Percentiles rank a stretch among this genome's conserved stretches.
Evolutionary conservation across 78 protist genomes (phyloP).

Genomic region (Creolimax fragrantissima): DNA sequence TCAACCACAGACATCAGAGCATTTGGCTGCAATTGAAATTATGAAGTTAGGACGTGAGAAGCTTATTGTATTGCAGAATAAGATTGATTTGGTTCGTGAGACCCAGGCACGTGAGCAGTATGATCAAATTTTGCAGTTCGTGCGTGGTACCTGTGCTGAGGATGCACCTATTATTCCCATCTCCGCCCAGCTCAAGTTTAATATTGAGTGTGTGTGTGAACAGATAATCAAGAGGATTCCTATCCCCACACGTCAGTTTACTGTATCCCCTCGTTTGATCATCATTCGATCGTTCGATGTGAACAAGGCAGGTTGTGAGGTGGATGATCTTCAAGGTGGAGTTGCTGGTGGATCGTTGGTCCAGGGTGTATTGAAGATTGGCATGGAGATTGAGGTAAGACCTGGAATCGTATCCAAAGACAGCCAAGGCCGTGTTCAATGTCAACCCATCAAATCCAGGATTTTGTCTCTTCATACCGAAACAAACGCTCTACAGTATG

Average conservation of each 20-base stretch:
- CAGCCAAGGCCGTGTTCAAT: constrained; percentile 60
- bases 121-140: constrained; percentile 80
- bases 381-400: constrained; percentile 97
- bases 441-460: constrained; percentile 78
- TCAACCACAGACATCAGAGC: constrained; percentile 99
- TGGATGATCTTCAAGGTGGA: constrained; percentile 94
- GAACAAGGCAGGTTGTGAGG: constrained; percentile 96
- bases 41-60: constrained; percentile 79
- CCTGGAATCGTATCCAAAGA: constrained; percentile 88
- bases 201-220: constrained; percentile 95
- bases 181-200: constrained; percentile 95
- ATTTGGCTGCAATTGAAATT: constrained; percentile 96
- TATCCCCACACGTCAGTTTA: constrained; percentile 92
- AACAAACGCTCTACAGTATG: constrained; percentile 85
- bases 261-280: constrained; percentile 80
- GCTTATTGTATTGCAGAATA: constrained; percentile 99
- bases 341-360: constrained; percentile 99
- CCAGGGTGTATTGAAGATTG: constrained; percentile 33
- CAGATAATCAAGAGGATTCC: constrained; percentile 85
- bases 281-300: constrained; percentile 99
- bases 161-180: constrained; percentile 97
- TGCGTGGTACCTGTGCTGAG: constrained; percentile 94
- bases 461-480: constrained; percentile 89
- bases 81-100: constrained; percentile 95
- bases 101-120: constrained; percentile 73